Base-by-base conservation (phyloP, 805 yeast species). In the Kuraishia borneana region DNA sequence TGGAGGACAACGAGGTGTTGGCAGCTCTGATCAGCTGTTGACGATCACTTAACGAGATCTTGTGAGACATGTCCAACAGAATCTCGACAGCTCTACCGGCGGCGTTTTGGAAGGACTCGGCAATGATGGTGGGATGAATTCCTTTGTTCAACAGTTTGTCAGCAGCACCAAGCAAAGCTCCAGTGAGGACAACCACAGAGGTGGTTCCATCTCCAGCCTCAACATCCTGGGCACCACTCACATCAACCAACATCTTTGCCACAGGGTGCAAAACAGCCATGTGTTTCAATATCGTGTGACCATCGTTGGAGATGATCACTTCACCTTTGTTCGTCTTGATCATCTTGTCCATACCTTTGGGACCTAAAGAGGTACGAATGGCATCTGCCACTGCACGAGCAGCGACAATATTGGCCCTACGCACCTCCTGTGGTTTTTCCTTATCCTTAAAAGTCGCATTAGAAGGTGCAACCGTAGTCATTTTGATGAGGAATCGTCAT, bases 131-230 rank as follows among this genome's bases (percentile, higher is more conserved):
- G 37, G 99, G 99, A 58, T 92, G 98, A 47, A 92, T 85, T 13
- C 92, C 97, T 56, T 83, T 84, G 45, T 74, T 76, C 48, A 92
- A 70, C 39, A 92, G 66, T 54, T 80, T 79, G 48, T 92, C 98
- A 36, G 97, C 95, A 13, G 98, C 98, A 21, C 89, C 95, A 36
- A 92, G 65, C 32, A 92, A 61, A 4, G 96, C 89, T 25, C 98
- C 99, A 5, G 96, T 84, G 41, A 92, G 67, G 36, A 92, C 89
- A 20, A 94, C 98, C 21, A 92, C 98, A 2, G 96, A 80, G 0
- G 99, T 92, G 22, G 99, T 92, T 43, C 99, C 99, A 55, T 92
- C 99, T 36, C 99, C 99, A n/a, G 97, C 98, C 58, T 88, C 99
- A 26, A 88, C 82, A 49, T 92, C 99, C 61, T 92, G 99, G 1